Percentiles rank a stretch among this genome's conserved stretches.
Conservation (phyloP, 352 stramenopile genomes). For the Phytopythium mirpurense region DNA sequence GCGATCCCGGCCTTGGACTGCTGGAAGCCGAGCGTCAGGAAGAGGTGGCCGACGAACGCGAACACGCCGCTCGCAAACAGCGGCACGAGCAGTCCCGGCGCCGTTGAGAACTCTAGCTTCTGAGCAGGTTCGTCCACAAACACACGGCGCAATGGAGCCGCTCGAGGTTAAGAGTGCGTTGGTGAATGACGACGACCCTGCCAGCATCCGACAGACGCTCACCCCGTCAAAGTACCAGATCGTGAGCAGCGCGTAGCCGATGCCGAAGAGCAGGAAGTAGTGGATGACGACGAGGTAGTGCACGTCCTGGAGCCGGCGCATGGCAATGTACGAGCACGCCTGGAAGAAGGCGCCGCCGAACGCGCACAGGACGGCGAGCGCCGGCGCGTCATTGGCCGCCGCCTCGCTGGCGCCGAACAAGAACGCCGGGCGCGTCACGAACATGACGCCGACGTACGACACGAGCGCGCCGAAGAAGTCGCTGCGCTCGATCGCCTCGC, state of each 20-base stretch:
- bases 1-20: slow-evolving; percentile 35
- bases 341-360: slow-evolving; percentile 24
- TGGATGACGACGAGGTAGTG: slow-evolving; percentile 31
- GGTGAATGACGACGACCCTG: too few species aligned
- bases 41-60: slow-evolving; percentile 37
- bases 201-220: too few species aligned
- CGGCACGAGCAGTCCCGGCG: slow-evolving; percentile 3
- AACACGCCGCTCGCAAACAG: slow-evolving; percentile 13
- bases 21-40: slow-evolving; percentile 46
- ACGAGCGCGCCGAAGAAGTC: slow-evolving; percentile 11
- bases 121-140: too few species aligned
- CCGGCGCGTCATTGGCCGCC: slow-evolving; percentile 10
- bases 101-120: slow-evolving; percentile 11
- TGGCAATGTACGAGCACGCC: slow-evolving; percentile 30
- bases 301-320: slow-evolving; percentile 29
- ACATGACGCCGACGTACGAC: slow-evolving; percentile 22
- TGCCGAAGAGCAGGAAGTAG: slow-evolving; percentile 40
- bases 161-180: too few species aligned
- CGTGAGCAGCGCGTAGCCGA: slow-evolving; percentile 22
- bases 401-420: slow-evolving; percentile 11
- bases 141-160: too few species aligned
- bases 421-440: slow-evolving; percentile 15
- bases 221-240: slow-evolving; percentile 20
- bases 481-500: slow-evolving; percentile 14
- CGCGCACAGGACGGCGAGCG: slow-evolving; percentile 26